Evolutionary conservation across 768 basidiomycete genomes (phyloP), one percentile per base, ranked within the genome.

Genomic region (Mrakia frigida): DNA sequence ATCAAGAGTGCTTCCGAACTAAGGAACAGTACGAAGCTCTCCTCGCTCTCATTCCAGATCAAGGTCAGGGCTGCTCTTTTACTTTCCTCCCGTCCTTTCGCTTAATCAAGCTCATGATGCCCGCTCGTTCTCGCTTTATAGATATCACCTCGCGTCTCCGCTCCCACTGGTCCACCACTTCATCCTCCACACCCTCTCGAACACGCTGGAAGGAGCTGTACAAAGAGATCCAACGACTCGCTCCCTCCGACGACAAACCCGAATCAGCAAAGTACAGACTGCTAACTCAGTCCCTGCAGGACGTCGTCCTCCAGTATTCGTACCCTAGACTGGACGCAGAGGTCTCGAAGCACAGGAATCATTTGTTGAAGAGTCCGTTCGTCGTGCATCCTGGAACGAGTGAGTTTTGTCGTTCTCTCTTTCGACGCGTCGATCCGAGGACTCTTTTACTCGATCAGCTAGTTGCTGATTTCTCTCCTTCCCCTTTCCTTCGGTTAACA

Each of bases 301-400:
- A 98, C 78, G 88, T 98, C 77, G 86, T 97, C 67, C 85, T 99
- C 18, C 91, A 93, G 80, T 98, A 97, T 83, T 96, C 92, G 0
- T 99, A 98, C 83, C 96, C 96, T 1, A 89, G 97, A 18, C 88
- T 99, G 73, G 97, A 99, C 83, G 92, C 92, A 21, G 97, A 99
- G 83, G 97, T 99, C 39, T 95, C 94, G 3, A 96, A 98, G 81
- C 93, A 95, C 81, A 88, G 94, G 70, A 98, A 99, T 85, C 97
- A 99, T 86, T 87, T 99, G 85, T 88, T 99, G 73, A 99, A 99
- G 84, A 91, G 93, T 31, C 97, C 97, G 0, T 99, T 99, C 84
- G 97, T 95, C 82, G 86, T 98, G 0, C 97, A 99, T 83, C 97
- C 97, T 0, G 92, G 92, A 79, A 99, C 97, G 2, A 85, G 85